Conservation (phyloP, 164 flowering plant genomes). For the Santalum album region DNA sequence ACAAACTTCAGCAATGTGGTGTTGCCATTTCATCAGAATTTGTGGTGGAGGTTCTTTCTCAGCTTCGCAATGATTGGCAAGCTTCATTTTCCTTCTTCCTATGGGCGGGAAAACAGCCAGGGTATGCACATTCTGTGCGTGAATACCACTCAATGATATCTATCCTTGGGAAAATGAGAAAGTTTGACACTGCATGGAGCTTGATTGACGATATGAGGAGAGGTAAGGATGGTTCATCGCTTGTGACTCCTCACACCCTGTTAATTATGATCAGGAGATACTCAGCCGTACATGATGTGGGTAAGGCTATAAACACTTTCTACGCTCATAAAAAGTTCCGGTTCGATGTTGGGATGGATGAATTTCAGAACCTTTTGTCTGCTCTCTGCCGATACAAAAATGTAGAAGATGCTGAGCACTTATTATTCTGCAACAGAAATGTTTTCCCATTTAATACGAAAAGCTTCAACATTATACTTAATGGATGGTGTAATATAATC, state of each 20-base stretch:
- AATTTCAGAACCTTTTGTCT: constrained; percentile 62
- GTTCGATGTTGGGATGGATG: constrained; percentile 45
- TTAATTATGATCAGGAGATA: constrained; percentile 74
- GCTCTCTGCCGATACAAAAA: constrained; percentile 84
- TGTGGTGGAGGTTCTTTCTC: constrained; percentile 59
- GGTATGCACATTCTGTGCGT: constrained; percentile 42
- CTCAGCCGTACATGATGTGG: constrained; percentile 72
- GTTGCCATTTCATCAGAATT: constrained; percentile 31
- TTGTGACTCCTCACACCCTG: constrained; percentile 61
- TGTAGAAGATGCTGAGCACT: constrained; percentile 78
- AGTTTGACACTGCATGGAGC: constrained; percentile 74
- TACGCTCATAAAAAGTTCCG: constrained; percentile 47
- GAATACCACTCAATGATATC: constrained; percentile 70
- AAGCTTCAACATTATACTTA: constrained; percentile 76
- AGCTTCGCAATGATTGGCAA: constrained; percentile 64
- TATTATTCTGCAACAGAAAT: constrained; percentile 54
- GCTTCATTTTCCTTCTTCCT: constrained; percentile 69
- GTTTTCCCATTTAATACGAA: constrained; percentile 53
- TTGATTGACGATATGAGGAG: constrained; percentile 78
- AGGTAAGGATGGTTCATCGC: constrained; percentile 21
- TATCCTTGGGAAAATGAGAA: constrained; percentile 72
- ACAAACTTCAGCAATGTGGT: constrained; percentile 41
- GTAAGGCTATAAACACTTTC: constrained; percentile 60
- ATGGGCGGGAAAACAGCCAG: constrained; percentile 75
- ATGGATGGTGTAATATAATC: constrained; percentile 79